Conservation (phyloP, 2,329 filamentous ascomycete species). For the Xylariaceae sp. region DNA sequence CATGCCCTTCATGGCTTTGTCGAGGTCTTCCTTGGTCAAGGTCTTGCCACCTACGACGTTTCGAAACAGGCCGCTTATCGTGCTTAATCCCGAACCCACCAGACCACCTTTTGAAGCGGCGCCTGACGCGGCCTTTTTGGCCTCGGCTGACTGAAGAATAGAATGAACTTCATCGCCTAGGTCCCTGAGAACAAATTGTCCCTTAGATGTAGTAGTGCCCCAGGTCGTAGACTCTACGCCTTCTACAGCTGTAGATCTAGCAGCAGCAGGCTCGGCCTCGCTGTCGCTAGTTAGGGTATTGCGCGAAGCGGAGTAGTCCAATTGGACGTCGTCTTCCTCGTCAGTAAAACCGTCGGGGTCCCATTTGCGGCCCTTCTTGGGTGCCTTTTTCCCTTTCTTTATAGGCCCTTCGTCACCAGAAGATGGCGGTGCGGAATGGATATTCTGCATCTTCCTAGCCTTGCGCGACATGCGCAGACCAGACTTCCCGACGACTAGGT, state of each 20-base stretch:
- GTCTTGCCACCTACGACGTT: conserved; percentile 95
- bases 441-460: conserved; percentile 67
- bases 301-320: conserved; percentile 78
- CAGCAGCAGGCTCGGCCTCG: conserved; percentile 45
- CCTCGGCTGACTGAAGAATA: conserved; percentile 78
- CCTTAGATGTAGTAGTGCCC: conserved; percentile 80
- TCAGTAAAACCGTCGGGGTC: conserved; percentile 83
- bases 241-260: conserved; percentile 60
- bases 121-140: conserved; percentile 47
- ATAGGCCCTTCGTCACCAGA: conserved; percentile 76
- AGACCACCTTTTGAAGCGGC: conserved; percentile 58
- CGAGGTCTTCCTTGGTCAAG: conserved; percentile 80
- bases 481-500: conserved; percentile 69
- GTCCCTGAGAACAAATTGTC: conserved; percentile 91
- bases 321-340: conserved; percentile 71
- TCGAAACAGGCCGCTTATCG: conserved; percentile 83
- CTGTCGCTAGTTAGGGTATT: conserved; percentile 51
- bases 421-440: conserved; percentile 61
- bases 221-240: conserved; percentile 74
- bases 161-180: conserved; percentile 89
- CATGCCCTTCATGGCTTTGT: conserved; percentile 92
- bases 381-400: conserved; percentile 57
- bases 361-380: conserved; percentile 89
- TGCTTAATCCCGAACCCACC: conserved; percentile 74
- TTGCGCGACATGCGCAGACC: conserved; percentile 76